Conservation (phyloP, 805 yeast genomes). For the Kuraishia piskuri region DNA sequence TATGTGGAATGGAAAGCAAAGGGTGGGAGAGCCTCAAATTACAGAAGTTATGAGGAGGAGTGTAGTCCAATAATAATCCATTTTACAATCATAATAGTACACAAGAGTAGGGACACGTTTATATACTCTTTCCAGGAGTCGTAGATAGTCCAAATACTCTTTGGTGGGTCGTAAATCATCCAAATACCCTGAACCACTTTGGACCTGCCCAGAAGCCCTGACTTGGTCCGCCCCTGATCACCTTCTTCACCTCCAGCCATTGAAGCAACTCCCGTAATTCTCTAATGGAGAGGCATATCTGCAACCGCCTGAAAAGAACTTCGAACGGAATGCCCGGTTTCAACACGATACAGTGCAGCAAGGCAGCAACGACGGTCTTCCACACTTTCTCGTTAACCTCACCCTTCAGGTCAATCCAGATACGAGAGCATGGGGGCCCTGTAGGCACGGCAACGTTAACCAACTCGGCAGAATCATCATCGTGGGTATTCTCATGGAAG, state of each 20-base stretch:
- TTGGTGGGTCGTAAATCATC: conserved; percentile 11
- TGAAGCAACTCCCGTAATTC: conserved; percentile 30
- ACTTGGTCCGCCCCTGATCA: conserved; percentile 22
- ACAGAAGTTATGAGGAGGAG: too few relatives aligned
- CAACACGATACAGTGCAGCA: conserved; percentile 36
- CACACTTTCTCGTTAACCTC: conserved; percentile 51
- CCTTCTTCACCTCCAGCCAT: conserved; percentile 37
- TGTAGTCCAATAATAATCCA: too few relatives aligned
- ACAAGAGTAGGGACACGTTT: too few relatives aligned
- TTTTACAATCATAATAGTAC: too few relatives aligned
- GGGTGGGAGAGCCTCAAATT: too few relatives aligned
- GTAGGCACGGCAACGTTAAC: conserved; percentile 33
- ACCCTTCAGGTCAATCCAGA: conserved; percentile 70
- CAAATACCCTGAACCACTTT: conserved; percentile 37
- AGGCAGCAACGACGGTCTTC: conserved; percentile 41
- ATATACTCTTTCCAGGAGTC: neutral
- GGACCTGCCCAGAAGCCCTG: conserved; percentile 35
- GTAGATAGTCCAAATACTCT: neutral
- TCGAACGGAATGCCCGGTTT: conserved; percentile 43
- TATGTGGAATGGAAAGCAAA: neutral
- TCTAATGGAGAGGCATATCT: conserved; percentile 22
- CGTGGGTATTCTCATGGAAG: neutral
- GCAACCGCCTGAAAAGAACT: conserved; percentile 14
- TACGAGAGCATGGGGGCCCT: conserved; percentile 52
- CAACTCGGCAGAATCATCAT: conserved; percentile 6